phyloP scores from a whole-genome alignment of 129 eudicot species.

The Pittosporum tobira region DNA sequence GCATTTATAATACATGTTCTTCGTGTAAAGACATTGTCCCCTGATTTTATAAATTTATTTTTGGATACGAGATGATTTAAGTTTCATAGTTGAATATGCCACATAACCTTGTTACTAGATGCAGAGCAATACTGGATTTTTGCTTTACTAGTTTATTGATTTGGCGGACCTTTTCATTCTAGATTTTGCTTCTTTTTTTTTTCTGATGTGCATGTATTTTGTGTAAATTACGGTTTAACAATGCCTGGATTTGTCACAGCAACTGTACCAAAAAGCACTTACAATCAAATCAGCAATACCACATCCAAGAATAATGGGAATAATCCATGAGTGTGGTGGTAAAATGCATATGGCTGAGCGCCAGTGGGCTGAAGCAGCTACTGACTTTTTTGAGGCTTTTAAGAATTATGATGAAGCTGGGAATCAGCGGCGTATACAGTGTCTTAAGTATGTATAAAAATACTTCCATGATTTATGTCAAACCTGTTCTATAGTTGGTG shows the following conservation, averaged over 20 bases:
- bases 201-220: not conserved
- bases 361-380: constrained; percentile 99
- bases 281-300: constrained; percentile 96
- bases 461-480: not conserved
- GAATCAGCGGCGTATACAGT: constrained; percentile 86
- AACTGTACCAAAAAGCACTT: constrained; percentile 86
- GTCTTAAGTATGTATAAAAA: constrained; percentile 64
- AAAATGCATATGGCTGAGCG: constrained; percentile 99
- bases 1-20: no score
- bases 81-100: no score
- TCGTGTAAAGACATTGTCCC: no score
- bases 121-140: not conserved
- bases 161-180: no score
- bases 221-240: not conserved
- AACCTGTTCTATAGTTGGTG: not conserved
- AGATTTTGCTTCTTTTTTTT: not conserved
- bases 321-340: constrained; percentile 97
- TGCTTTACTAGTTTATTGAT: not conserved
- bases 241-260: constrained; percentile 34
- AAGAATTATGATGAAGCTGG: constrained; percentile 99
- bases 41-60: no score
- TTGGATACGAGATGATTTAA: not conserved
- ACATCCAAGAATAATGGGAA: constrained; percentile 98
- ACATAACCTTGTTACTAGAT: not conserved
- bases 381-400: constrained; percentile 98